Base-by-base conservation (phyloP, 1,284 basidiomycete genomes). In the Cystobasidium sp. region DNA sequence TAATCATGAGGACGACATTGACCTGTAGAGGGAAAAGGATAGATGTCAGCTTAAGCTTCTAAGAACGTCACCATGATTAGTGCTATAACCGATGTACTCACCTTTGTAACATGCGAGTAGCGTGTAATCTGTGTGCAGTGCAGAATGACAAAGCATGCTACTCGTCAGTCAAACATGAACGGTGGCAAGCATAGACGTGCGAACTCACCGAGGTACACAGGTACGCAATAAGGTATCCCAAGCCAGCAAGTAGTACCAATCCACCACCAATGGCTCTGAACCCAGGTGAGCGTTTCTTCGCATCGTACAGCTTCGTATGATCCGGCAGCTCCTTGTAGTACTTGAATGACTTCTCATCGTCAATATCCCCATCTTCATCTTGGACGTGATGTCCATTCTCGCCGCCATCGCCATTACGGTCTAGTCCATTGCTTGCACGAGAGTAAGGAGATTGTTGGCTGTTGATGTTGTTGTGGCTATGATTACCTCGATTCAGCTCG, bases 1-100 rank as follows among this genome's bases (percentile, higher is more conserved):
- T 80, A 73, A 83, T 79, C 81, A 83, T 82, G 16, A 83, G 68
- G 68, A 83, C 80, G 67, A 83, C 80, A 76, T 82, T 82, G 47
- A 81, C 77, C 75, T 79, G 68, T 10, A 59, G 24, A n/a, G 24
- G 10, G 22, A 18, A 44, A 55, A 10, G 59, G 1, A n/a, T 14
- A 43, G 6, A 10, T 14, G 22, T 55, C 24, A 68, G 49, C 31
- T 14, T 10, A 4, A 55, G 46, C 22, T 8, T 49, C 3, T 20
- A 31, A 16, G 22, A 37, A 18, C 20, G 7, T 18, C 20, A 16
- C 1, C 7, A 18, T 5, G 7, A 2, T 14, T 14, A 14, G 55
- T 3, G 14, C 12, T 18, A 14, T 14, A 7, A 37, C 1, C 2
- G 55, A 49, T n/a, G 10, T 12, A 52, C 63, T 12, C 61, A 59